Evolutionary conservation across 2,329 filamentous ascomycete species (phyloP), one percentile per base, ranked within the genome.

Genomic region (Sclerotinia trifoliorum): DNA sequence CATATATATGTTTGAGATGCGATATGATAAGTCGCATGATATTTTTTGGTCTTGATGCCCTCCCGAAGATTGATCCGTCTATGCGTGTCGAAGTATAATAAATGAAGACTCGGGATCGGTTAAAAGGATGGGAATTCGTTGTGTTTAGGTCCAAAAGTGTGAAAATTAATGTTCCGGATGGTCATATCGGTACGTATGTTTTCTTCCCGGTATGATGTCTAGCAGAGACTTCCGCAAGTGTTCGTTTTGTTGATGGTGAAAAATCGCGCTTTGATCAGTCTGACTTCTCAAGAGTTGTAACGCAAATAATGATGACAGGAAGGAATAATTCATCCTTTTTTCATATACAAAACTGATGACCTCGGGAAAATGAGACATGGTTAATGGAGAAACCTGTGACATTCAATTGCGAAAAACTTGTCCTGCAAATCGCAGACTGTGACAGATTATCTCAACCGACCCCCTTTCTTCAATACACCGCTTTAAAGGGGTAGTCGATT

Each of bases 11-110:
- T 49, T 49, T 62, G 5, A 62, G 58, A 39, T 62, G 58, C 29
- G 46, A 62, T 62, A n/a, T 62, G 44, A 62, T 35, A 15, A 51
- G 29, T 62, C 58, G 58, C 32, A 49, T 62, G 44, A 62, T 35
- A 26, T 62, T 62, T 62, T 26, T 49, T 62, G 17, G 6, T 51
- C 58, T 62, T 39, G 29, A 24, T 51, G 24, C 21, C 29, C 46
- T 24, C 44, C 46, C 44, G 58, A 39, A 8, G 26, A 49, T 35
- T 49, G 44, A 49, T 39, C 58, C 29, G 46, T 49, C 21, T 24
- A 5, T 39, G 48, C 13, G 29, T n/a, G 24, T 61, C 44, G 46
- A 62, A 51, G 58, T 39, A 39, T 49, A 13, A 39, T 21, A 21
- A 24, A 32, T 49, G 11, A 46, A 62, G 44, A 51, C 17, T 62